Base-by-base conservation (phyloP, 768 basidiomycete genomes). In the Mycena venus region DNA sequence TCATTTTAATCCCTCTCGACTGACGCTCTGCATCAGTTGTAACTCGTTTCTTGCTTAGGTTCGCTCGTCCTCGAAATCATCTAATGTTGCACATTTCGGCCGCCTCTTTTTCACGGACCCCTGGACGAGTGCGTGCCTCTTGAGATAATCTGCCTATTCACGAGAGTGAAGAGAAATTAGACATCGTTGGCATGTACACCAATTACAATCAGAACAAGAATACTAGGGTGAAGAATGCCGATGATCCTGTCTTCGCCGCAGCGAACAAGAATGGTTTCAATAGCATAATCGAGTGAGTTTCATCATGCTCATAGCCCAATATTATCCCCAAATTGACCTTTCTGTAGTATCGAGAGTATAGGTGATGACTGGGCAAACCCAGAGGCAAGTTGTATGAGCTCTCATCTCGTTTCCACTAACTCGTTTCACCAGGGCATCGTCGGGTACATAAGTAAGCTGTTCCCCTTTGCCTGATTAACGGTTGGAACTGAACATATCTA, bases 51-150 rank as follows among this genome's bases (percentile, higher is more conserved):
- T n/a, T n/a, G n/a, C n/a, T n/a, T n/a, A n/a, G n/a, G n/a, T n/a
- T n/a, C n/a, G n/a, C 75, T 74, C 78, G 31, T 79, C 82, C n/a
- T 78, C 79, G 27, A 62, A 78, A 29, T 77, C 80, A 21, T 81
- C 82, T 7, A 59, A 66, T 1, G 78, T 83, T 11, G 63, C 78
- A 11, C 86, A 86, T 73, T 77, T 81, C 51, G 86, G 86, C 9
- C 84, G 83, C 61, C 74, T 86, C 15, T 87, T 85, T 81, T 86
- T 86, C 79, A 81, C 81, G 14, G 85, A 86, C 56, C 72, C 70
- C 23, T 84, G 83, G 84, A 84, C 80, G 34, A 53, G 77, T 42
- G 51, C 42, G 74, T 56, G 21, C 4, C 29, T 23, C 25, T 31
- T 15, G 32, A 9, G 15, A n/a, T n/a, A 1, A 27, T 14, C 23